Evolutionary conservation across 83 land plant species (phyloP), one percentile per base, ranked within the genome.

Genomic region (Larix sibirica): DNA sequence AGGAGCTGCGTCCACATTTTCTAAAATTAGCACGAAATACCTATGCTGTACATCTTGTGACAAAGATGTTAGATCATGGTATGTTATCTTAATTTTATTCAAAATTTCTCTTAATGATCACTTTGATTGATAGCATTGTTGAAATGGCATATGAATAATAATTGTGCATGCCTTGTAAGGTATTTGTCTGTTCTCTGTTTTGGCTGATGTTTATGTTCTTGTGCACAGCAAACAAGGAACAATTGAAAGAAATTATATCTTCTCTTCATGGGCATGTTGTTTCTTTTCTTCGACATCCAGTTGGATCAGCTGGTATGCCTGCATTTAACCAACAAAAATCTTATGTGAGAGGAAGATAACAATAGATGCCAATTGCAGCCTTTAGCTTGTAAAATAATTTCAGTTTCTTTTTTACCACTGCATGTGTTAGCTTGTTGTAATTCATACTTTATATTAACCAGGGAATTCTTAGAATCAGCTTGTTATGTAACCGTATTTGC

Each of bases 51-150:
- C 95, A 92, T 84, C 93, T 98, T 40, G 96, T 96, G 76, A 89
- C 86, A 69, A 98, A 93, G 85, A 86, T 98, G 94, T 81, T 98
- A 80, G 99, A 96, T 86, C 89, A 85, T 90, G 99, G 99, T 97
- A 90, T 80, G 83, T 62, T 61, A 26, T 6, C 42, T 74, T 1
- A 23, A 18, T 54, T 78, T 78, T 50, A 10, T 50, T 50, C 13
- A n/a, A 59, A 62, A 58, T 54, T 81, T 44, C 70, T 47, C 12
- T 74, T 79, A 28, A 13, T 80, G 31, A 17, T 8, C 38, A 10
- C 0, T 28, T 6, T 81, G 40, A 36, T 69, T 18, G 1, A 42
- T 69, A 69, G 73, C 40, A 24, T 16, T 68, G 56, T 50, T 40
- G 31, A 68, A n/a, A 40, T 38, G 50, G 56, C 13, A 50, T 50